These are phyloP conservation scores for Mortierella hygrophila DNA, from an alignment of 192 early-diverging fungal species.

Conservation along the genomic window DNA sequence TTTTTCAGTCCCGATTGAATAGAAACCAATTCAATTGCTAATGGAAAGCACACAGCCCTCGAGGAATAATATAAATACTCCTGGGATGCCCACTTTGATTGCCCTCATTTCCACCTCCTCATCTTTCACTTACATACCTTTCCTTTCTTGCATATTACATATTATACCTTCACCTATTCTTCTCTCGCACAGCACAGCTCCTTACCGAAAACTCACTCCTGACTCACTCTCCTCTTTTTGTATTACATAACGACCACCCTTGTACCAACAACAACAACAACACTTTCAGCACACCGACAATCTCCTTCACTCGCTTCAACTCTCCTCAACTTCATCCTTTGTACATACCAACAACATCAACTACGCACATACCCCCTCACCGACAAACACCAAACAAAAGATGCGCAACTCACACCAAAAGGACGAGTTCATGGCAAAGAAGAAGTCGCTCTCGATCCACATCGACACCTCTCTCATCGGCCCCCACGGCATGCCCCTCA, in stretches of 20 bases:
- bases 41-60: neutral
- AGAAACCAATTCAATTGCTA: neutral
- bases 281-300: neutral
- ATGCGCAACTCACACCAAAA: slow-evolving; percentile 21
- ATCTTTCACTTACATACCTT: neutral
- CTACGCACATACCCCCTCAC: neutral
- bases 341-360: neutral
- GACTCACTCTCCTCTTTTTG: neutral
- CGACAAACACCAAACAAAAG: neutral
- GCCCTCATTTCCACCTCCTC: neutral
- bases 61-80: neutral
- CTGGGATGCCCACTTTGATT: neutral
- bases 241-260: neutral
- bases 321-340: neutral
- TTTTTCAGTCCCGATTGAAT: neutral
- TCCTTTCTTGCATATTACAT: too few species aligned
- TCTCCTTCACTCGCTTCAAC: neutral
- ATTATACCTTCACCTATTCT: too few species aligned
- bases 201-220: too few species aligned
- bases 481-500: slow-evolving; percentile 46
- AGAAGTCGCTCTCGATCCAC: slow-evolving; percentile 46
- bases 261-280: neutral
- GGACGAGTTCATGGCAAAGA: slow-evolving; percentile 6
- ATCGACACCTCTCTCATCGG: slow-evolving; percentile 31
- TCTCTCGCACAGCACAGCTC: too few species aligned